Evolutionary conservation across 2,329 filamentous ascomycete species (phyloP), one percentile per base, ranked within the genome.

Genomic region (Hortaea sp.): DNA sequence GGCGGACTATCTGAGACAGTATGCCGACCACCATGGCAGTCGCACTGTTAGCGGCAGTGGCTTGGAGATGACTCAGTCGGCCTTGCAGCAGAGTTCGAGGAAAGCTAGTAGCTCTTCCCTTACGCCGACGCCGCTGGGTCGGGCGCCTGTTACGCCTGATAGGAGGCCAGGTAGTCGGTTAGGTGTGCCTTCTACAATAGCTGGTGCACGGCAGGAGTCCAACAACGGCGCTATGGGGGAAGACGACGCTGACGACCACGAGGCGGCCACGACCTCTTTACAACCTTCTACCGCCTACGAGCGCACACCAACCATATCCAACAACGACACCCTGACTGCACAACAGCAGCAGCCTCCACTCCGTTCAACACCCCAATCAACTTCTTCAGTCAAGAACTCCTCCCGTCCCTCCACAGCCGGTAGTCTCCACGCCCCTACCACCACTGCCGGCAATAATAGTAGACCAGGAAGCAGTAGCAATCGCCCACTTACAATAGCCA

Each of bases 1-100:
- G 13, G 90, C 85, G 34, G 92, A 97, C 65, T 98, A 95, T 61
- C 74, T 98, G 38, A 84, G 88, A 56, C 88, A 95, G 64, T 98
- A 95, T 59, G 89, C 88, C 6, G 81, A 82, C 49, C 92, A 98
- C 62, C 92, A 98, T 63, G 85, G 86, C 39, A 82, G 86, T n/a
- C 81, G 78, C 39, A 73, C 76, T 29, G 72, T 76, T 13, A 74
- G 71, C 29, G 58, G 78, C 34, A 71, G 71, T 9, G 69, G 69
- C 32, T 70, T 81, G 10, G 77, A 81, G 53, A 69, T 81, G 11
- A 20, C 20, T 20, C 20, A 20, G 20, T 20, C 20, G 20, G 20
- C 20, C 20, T 20, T 20, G 20, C 20, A 20, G 20, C 20, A 20
- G 20, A 20, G 20, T 20, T 20, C 20, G 20, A 20, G 20, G 20